Base-by-base conservation (phyloP, 768 basidiomycete species). In the Coprinellus micaceus region DNA sequence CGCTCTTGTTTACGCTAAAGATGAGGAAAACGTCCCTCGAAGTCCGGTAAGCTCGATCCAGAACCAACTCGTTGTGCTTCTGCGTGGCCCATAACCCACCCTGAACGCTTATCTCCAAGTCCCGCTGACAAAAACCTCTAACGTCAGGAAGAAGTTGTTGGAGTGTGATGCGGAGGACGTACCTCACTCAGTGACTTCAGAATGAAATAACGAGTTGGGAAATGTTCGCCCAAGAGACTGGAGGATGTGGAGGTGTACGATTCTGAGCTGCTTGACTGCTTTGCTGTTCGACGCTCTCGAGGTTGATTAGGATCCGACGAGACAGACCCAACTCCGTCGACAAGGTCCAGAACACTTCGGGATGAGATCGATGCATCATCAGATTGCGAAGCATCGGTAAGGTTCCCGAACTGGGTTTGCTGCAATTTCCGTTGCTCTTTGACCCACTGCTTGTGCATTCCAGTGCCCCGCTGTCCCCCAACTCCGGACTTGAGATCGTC, bases 31-130 rank as follows among this genome's bases (percentile, higher is more conserved):
- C 95, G 24, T 95, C 90, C 60, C 82, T 80, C 59, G 88, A 88
- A 2, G 93, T 97, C n/a, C 94, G 85, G 69, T 78, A 98, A 0
- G 96, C 95, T 68, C 92, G 92, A 61, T 98, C 94, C 15, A 97
- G 76, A 47, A 96, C 84, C 9, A 83, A 84, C 71, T 97, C 93
- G 64, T 96, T 97, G 72, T 96, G 94, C 62, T 77, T 80, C 71
- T 98, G 96, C 1, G 95, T 98, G 44, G 91, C 89, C 96, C 96
- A 98, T 1, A 90, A 53, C 1, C 90, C 88, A 13, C 79, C 80
- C 66, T 88, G 76, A 24, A 91, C 84, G 67, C 91, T 93, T 30
- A 89, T 71, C 61, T 94, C 86, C 65, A 94, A 71, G 69, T 91
- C 90, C 58, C 77, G 78, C 92, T 93, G 33, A 33, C 33, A 33